A percentile compares a stretch with the other conserved stretches of the same genome.
Conservation (phyloP, 2,329 filamentous ascomycete species). For the Magnaporthiopsis poae region DNA sequence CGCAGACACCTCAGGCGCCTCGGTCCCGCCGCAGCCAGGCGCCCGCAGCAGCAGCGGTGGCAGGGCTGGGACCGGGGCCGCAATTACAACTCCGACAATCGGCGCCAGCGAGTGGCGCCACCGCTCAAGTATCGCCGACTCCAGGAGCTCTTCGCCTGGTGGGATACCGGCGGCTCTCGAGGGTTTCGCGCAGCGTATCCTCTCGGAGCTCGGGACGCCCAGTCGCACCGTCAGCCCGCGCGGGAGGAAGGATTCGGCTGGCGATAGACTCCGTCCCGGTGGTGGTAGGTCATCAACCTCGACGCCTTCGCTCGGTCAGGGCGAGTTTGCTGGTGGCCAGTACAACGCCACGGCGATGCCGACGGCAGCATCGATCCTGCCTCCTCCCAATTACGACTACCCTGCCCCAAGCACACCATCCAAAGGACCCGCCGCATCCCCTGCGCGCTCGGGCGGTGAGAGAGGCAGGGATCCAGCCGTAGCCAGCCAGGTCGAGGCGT, state of each 20-base stretch:
- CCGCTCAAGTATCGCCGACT: conserved; percentile 34
- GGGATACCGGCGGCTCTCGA: conserved; percentile 44
- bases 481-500: conserved; percentile 46
- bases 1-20: conserved; percentile 36
- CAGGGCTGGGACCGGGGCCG: conserved; percentile 13
- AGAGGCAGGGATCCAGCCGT: conserved; percentile 24
- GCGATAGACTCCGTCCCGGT: conserved; percentile 10
- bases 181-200: conserved; percentile 51
- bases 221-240: conserved; percentile 40
- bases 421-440: conserved; percentile 15
- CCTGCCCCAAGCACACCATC: conserved; percentile 14
- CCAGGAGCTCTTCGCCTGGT: conserved; percentile 40
- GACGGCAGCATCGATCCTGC: conserved; percentile 22
- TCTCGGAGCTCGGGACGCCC: conserved; percentile 49
- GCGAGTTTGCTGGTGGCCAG: neutral
- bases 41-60: conserved; percentile 11
- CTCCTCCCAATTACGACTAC: conserved; percentile 22
- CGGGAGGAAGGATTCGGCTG: conserved; percentile 35
- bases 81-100: neutral
- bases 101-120: conserved; percentile 20
- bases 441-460: conserved; percentile 12
- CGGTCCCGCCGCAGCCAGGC: conserved; percentile 15
- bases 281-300: conserved; percentile 13
- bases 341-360: conserved; percentile 14
- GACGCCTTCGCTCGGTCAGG: conserved; percentile 11